These are phyloP conservation scores for Przewalskia tangutica DNA, from an alignment of 257 asterid genomes.

Conservation along the genomic window DNA sequence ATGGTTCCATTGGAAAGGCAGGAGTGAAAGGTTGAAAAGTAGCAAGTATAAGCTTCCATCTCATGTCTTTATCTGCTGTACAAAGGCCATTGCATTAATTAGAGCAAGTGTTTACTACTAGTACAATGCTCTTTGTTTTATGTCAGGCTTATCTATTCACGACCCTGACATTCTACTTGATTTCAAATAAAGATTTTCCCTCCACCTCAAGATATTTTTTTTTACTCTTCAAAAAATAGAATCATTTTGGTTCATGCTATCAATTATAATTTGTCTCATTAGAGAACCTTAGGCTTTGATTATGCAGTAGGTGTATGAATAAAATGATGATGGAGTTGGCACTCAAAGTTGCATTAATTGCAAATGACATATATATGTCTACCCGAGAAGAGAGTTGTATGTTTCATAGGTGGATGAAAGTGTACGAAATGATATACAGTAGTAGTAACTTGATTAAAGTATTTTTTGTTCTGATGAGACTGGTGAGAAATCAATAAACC, in stretches of 20 bases:
- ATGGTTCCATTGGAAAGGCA: neutral
- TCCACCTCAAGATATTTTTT: neutral
- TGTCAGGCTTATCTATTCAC: constrained; percentile 41
- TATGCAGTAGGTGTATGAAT: neutral
- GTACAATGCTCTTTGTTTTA: constrained; percentile 2
- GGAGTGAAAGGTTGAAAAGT: neutral
- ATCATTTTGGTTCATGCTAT: constrained; percentile 4
- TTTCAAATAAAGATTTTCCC: constrained; percentile 6
- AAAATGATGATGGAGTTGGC: neutral
- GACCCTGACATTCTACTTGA: constrained; percentile 29
- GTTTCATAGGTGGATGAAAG: neutral
- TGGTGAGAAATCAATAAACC: neutral
- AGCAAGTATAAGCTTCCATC: constrained; percentile 33
- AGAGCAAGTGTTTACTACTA: neutral
- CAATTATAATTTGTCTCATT: constrained; percentile 5
- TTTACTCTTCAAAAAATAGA: neutral
- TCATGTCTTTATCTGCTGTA: constrained; percentile 31
- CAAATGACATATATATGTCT: neutral
- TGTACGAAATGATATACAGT: neutral
- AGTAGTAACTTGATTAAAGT: neutral
- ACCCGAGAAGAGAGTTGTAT: neutral
- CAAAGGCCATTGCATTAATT: constrained; percentile 6
- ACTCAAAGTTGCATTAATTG: constrained; percentile 2
- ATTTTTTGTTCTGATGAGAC: neutral
- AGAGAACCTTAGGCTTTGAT: neutral